These are phyloP conservation scores for Aspergillus sp. DNA, from an alignment of 2,329 filamentous ascomycete species.

Conservation along the genomic window DNA sequence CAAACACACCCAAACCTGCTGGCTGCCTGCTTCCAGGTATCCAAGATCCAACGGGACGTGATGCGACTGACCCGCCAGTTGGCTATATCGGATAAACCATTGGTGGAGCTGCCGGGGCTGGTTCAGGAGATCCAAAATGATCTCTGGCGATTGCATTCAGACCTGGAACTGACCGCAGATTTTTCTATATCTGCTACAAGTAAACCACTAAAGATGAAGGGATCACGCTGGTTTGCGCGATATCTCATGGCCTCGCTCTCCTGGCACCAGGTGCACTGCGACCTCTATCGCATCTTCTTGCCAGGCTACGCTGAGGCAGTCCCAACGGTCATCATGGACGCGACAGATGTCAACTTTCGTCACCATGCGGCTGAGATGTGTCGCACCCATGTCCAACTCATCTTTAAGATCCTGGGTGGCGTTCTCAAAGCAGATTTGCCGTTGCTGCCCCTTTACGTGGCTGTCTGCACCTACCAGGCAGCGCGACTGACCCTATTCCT, in stretches of 20 bases:
- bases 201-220: background rate
- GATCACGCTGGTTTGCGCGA: background rate
- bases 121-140: background rate
- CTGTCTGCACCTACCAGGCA: background rate
- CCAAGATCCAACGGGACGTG: background rate
- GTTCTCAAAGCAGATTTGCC: background rate
- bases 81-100: background rate
- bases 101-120: background rate
- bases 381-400: background rate
- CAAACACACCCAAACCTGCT: background rate
- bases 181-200: background rate
- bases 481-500: background rate
- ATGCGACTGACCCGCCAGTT: background rate
- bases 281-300: background rate
- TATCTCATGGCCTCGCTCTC: background rate
- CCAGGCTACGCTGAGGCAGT: background rate
- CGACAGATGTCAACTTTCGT: background rate
- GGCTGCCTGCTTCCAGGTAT: background rate
- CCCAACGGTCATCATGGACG: background rate
- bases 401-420: background rate
- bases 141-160: background rate
- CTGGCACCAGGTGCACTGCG: background rate
- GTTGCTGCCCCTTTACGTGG: background rate
- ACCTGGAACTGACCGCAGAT: background rate
- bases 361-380: background rate